Evolutionary conservation across 75 land plant species (phyloP).

Genomic region (Chamaecyparis obtusa): DNA sequence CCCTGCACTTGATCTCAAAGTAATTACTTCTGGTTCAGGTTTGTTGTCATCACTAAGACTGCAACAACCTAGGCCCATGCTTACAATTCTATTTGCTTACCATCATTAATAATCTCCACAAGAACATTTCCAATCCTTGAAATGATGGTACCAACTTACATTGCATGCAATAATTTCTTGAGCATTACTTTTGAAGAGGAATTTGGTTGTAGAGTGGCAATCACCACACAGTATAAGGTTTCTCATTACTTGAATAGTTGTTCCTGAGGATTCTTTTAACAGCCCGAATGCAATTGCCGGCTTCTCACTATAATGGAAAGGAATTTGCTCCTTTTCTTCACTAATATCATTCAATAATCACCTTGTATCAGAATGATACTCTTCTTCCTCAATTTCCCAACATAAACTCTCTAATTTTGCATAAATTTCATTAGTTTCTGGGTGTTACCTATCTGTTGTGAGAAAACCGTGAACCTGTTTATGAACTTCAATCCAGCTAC

Average conservation of each 20-base stretch:
- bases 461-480: slow-evolving; percentile 13
- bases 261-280: not conserved
- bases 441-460: not conserved
- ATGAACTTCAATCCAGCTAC: slow-evolving; percentile 21
- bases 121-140: not conserved
- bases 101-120: not conserved
- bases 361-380: not conserved
- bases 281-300: not conserved
- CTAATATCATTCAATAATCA: not conserved
- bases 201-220: not conserved
- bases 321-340: not conserved
- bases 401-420: not conserved
- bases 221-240: not conserved
- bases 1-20: too few relatives aligned
- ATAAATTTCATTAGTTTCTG: not conserved
- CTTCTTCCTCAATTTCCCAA: not conserved
- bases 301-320: not conserved
- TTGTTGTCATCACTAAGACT: not conserved
- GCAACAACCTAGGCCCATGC: too few relatives aligned
- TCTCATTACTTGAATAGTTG: not conserved
- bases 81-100: not conserved
- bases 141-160: not conserved
- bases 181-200: not conserved
- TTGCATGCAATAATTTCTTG: not conserved
- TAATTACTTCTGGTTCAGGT: not conserved